These are phyloP conservation scores for Rosa lucieae DNA, from an alignment of 306 rosid genomes.

Conservation along the genomic window DNA sequence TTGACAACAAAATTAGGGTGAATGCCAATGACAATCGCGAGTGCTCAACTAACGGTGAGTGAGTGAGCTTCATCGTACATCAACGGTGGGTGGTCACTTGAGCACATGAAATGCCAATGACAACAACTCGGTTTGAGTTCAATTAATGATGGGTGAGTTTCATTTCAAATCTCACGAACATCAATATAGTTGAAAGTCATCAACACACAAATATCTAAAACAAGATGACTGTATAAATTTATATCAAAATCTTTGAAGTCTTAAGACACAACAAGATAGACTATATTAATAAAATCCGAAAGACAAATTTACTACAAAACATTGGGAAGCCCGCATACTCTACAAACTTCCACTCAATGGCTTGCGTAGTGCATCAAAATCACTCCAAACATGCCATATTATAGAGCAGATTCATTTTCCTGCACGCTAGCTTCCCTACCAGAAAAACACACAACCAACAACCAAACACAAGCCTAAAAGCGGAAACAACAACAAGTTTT, in stretches of 20 bases:
- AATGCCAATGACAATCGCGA: no score
- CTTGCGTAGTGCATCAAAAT: neutral
- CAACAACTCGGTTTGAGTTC: no score
- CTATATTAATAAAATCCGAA: neutral
- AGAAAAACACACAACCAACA: neutral
- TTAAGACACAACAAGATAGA: neutral
- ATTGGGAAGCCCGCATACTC: slow-evolving; percentile 10
- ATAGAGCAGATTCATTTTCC: slow-evolving; percentile 1
- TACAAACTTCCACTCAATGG: slow-evolving; percentile 9
- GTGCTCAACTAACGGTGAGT: no score
- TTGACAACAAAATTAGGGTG: no score
- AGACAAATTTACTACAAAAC: neutral
- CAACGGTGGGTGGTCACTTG: no score
- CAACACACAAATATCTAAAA: no score
- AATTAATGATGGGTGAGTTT: no score
- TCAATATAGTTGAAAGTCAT: no score
- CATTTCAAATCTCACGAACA: no score
- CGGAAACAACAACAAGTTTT: neutral
- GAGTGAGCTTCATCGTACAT: no score
- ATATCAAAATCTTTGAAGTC: neutral
- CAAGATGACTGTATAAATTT: neutral
- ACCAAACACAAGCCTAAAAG: neutral
- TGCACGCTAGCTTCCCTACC: slow-evolving; percentile 11
- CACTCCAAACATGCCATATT: neutral
- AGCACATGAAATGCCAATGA: no score